Evolutionary conservation across 2,329 filamentous ascomycete genomes (phyloP).

Genomic region (Botrytis paeoniae): DNA sequence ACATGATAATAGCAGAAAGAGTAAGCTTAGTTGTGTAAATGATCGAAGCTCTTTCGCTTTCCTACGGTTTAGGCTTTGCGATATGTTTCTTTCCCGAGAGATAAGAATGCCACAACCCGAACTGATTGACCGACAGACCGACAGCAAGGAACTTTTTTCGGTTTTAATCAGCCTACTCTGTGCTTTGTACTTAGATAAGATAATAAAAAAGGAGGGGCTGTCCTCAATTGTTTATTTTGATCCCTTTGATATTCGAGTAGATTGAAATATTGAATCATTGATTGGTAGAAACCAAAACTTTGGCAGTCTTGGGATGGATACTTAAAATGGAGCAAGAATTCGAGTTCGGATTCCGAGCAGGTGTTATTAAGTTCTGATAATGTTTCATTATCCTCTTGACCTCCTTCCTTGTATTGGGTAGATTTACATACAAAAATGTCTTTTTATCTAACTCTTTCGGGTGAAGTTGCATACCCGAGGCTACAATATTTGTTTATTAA

Average conservation of each 20-base stretch:
- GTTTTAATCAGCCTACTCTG: not conserved
- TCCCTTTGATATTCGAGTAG: not conserved
- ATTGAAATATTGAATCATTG: not conserved
- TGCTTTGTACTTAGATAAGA: not conserved
- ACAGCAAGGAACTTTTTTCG: not conserved
- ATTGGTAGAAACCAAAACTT: not conserved
- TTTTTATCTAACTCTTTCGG: not conserved
- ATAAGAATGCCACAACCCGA: conserved; percentile 3
- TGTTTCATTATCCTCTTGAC: not conserved
- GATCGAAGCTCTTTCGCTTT: conserved; percentile 21
- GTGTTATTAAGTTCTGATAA: not conserved
- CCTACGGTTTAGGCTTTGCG: conserved; percentile 26
- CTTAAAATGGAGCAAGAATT: not conserved
- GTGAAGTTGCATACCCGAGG: conserved; percentile 11
- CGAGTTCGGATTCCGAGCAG: not conserved
- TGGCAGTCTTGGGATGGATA: not conserved
- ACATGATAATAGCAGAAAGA: conserved; percentile 13
- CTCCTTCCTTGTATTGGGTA: not conserved
- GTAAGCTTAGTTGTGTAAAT: conserved; percentile 20
- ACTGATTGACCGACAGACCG: not conserved
- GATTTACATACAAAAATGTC: not conserved
- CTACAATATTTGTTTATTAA: not conserved
- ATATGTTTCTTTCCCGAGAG: conserved; percentile 6
- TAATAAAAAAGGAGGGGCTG: not conserved
- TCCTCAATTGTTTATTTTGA: not conserved